Percentiles rank a stretch among this genome's conserved stretches.
Conservation (phyloP, 2,329 filamentous ascomycete genomes). For the Corinectria fuckeliana region DNA sequence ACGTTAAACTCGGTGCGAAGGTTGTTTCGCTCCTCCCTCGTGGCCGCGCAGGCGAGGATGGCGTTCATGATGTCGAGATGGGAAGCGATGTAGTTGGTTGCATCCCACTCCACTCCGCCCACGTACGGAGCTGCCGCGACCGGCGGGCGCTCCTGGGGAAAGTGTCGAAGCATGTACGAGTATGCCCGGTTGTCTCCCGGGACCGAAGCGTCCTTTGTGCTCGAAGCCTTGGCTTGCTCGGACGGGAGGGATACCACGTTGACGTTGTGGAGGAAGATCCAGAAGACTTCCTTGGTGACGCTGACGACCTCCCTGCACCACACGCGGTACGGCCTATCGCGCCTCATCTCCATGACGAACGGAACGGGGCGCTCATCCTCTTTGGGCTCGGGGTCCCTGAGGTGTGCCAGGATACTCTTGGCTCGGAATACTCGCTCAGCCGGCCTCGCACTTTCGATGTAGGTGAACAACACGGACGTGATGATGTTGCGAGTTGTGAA, state of each 20-base stretch:
- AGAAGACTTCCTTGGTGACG: constrained; percentile 98
- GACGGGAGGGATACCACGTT: constrained; percentile 79
- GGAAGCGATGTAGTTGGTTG: constrained; percentile 92
- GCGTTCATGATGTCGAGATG: constrained; percentile 94
- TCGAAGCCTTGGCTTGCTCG: constrained; percentile 42
- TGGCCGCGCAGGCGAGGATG: constrained; percentile 81
- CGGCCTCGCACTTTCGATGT: constrained; percentile 72
- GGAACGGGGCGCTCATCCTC: constrained; percentile 79
- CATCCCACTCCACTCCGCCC: constrained; percentile 97
- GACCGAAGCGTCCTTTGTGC: constrained; percentile 35
- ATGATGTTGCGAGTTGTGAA: constrained; percentile 93
- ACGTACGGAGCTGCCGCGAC: constrained; percentile 96
- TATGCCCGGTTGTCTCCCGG: constrained; percentile 51
- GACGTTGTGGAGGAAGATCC: constrained; percentile 96
- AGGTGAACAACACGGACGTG: constrained; percentile 86
- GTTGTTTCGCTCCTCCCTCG: constrained; percentile 71
- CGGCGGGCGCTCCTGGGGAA: constrained; percentile 84
- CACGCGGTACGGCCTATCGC: constrained; percentile 84
- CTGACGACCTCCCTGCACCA: constrained; percentile 94
- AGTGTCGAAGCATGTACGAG: constrained; percentile 73
- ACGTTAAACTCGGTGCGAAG: constrained; percentile 80
- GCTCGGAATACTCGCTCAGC: constrained; percentile 72
- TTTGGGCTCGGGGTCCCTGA: constrained; percentile 78
- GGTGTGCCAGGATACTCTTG: constrained; percentile 75
- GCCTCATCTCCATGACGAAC: constrained; percentile 90